These are phyloP conservation scores for Plasmodium fragile DNA, from an alignment of 169 alveolate species.

Conservation along the genomic window DNA sequence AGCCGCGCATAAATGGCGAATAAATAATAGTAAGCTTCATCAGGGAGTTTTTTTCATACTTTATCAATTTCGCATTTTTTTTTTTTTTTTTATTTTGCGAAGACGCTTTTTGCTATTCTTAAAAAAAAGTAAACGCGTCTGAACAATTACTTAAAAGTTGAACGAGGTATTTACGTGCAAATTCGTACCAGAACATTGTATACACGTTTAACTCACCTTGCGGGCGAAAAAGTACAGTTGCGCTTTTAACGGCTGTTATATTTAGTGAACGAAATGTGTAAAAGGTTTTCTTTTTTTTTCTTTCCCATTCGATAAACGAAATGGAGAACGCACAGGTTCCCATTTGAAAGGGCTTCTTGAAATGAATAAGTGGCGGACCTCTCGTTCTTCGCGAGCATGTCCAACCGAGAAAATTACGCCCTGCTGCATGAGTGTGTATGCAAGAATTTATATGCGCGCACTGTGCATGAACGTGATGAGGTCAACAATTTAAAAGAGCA, in stretches of 20 bases:
- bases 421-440: background rate
- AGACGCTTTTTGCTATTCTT: background rate
- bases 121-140: background rate
- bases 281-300: background rate
- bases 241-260: background rate
- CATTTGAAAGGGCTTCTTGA: background rate
- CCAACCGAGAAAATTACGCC: background rate
- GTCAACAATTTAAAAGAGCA: background rate
- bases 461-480: background rate
- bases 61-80: background rate
- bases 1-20: background rate
- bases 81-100: background rate
- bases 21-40: too few relatives aligned
- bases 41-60: background rate
- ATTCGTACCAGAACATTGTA: background rate
- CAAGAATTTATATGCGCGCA: background rate
- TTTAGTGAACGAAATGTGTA: background rate
- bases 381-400: background rate
- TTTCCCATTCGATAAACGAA: background rate
- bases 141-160: background rate
- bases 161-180: background rate
- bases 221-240: background rate
- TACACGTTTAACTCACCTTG: background rate
- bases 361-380: background rate
- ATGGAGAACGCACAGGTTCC: background rate